Evolutionary conservation across 2,329 filamentous ascomycete species (phyloP).

Genomic region (Penicillium brasilianum): DNA sequence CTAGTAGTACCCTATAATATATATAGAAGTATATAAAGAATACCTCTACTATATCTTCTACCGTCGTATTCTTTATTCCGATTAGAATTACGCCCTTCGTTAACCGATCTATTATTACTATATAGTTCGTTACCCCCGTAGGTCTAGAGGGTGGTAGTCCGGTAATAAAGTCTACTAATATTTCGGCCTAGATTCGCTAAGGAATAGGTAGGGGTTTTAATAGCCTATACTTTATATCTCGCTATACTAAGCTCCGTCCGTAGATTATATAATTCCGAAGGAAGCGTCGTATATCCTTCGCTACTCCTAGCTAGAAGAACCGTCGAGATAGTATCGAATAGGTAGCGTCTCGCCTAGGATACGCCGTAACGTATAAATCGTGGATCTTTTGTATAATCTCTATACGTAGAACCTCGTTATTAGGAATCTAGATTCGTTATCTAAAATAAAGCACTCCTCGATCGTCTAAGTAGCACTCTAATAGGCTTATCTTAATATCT

Average conservation of each 20-base stretch:
- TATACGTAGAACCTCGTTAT: not conserved
- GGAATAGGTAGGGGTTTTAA: too few relatives aligned
- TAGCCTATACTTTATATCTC: conserved; percentile 3
- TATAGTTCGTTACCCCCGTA: not conserved
- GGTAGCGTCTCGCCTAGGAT: not conserved
- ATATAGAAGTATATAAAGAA: conserved; percentile 4
- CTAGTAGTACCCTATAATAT: not conserved
- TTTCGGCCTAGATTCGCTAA: too few relatives aligned
- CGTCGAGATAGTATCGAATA: conserved; percentile 1
- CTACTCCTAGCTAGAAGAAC: conserved; percentile 2
- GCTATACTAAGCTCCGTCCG: conserved; percentile 2
- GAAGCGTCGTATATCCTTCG: not conserved
- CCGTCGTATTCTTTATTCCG: not conserved
- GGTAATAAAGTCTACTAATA: too few relatives aligned
- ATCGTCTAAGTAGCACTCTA: not conserved
- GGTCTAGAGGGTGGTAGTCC: not conserved
- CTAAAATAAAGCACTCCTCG: not conserved
- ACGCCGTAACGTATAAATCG: not conserved
- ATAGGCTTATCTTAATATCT: not conserved
- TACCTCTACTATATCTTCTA: not conserved
- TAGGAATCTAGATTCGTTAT: not conserved
- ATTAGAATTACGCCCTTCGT: conserved; percentile 4
- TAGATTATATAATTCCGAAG: conserved; percentile 8
- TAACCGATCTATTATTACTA: conserved; percentile 3
- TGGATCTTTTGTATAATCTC: conserved; percentile 1